Evolutionary conservation across 1,284 basidiomycete genomes (phyloP).

Genomic region (Malassezia nana): DNA sequence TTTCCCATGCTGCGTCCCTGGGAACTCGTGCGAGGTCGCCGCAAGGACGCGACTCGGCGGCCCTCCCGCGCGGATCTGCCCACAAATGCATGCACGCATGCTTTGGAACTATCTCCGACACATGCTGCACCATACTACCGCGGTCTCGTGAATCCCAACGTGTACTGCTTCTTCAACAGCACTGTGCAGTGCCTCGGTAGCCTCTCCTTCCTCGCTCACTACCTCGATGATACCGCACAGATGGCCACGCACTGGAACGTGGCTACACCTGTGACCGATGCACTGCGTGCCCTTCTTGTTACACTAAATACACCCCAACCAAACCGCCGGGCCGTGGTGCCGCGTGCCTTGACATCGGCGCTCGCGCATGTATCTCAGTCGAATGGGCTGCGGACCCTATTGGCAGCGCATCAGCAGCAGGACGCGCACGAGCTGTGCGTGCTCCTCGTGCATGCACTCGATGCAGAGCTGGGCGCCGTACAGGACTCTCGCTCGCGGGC

Average conservation of each 20-base stretch:
- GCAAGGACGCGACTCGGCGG: neutral
- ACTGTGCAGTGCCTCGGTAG: conserved; percentile 38
- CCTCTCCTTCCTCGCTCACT: conserved; percentile 18
- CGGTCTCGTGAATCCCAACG: conserved; percentile 41
- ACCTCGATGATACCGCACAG: conserved; percentile 22
- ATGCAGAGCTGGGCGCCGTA: conserved; percentile 29
- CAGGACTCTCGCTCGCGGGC: conserved; percentile 16
- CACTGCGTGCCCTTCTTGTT: conserved; percentile 29
- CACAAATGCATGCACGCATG: neutral
- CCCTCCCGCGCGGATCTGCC: neutral
- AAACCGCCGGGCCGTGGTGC: conserved; percentile 19
- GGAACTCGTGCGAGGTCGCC: neutral
- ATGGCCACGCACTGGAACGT: conserved; percentile 36
- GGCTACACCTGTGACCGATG: conserved; percentile 40
- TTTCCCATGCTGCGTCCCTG: neutral
- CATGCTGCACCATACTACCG: conserved; percentile 14
- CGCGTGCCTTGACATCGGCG: conserved; percentile 25
- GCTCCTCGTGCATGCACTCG: conserved; percentile 36
- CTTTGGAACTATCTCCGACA: neutral
- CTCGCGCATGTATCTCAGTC: conserved; percentile 25
- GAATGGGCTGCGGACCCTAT: conserved; percentile 30
- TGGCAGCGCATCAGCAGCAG: conserved; percentile 45
- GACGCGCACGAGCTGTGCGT: conserved; percentile 46
- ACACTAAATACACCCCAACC: conserved; percentile 24
- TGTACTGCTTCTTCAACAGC: conserved; percentile 47